Evolutionary conservation across 805 yeast species (phyloP).

Genomic region (Debaryomyces castellii): DNA sequence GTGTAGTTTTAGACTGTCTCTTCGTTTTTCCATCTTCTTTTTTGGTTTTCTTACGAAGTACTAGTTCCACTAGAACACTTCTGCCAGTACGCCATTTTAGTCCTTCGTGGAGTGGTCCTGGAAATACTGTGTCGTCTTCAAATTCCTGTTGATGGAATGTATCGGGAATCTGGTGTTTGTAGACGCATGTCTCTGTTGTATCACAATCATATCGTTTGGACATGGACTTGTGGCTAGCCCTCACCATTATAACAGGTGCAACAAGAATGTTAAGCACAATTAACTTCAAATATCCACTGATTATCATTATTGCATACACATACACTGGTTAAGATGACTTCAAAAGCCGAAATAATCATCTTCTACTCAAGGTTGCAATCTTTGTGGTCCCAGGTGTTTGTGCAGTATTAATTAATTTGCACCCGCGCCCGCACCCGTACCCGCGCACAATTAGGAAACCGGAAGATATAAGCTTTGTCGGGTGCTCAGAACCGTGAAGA

Average conservation of each 20-base stretch:
- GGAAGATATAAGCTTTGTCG: background rate
- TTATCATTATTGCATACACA: background rate
- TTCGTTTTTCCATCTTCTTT: too few species aligned
- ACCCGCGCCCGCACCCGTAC: background rate
- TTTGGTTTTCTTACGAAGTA: too few species aligned
- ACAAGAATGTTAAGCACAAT: background rate
- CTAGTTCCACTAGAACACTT: too few species aligned
- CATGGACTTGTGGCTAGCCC: background rate
- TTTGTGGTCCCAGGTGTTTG: background rate
- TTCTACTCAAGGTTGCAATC: background rate
- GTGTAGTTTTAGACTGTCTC: too few species aligned
- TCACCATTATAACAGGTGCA: background rate
- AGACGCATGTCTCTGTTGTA: background rate
- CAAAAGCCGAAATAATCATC: background rate
- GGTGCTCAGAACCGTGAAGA: background rate
- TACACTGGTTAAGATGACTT: background rate
- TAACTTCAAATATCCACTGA: background rate
- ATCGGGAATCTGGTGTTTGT: background rate
- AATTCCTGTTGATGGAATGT: background rate
- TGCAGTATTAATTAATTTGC: background rate
- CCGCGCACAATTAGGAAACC: background rate
- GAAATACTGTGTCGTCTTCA: background rate
- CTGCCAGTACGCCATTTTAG: too few species aligned
- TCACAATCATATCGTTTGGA: background rate
- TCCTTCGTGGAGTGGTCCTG: background rate